Evolutionary conservation across 2,329 filamentous ascomycete genomes (phyloP).

Genomic region (Pseudofabraea citricarpa): DNA sequence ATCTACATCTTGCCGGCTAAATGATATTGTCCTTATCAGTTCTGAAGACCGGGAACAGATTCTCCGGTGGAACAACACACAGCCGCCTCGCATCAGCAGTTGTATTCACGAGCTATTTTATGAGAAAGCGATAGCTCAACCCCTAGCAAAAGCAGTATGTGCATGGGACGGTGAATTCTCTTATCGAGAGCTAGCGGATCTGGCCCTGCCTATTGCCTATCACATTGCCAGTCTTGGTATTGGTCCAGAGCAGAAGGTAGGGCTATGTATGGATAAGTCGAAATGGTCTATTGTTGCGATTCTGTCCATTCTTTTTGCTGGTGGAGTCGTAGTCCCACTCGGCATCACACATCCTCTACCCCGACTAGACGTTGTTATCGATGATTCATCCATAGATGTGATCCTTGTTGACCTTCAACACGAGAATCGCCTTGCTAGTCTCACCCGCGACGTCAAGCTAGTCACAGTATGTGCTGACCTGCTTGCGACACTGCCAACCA

Average conservation of each 20-base stretch:
- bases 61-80: background rate
- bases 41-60: slow-evolving; percentile 1
- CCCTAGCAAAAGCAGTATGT: slow-evolving; percentile 7
- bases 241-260: slow-evolving; percentile 10
- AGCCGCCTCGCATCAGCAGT: background rate
- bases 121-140: slow-evolving; percentile 1
- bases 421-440: background rate
- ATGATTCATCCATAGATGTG: background rate
- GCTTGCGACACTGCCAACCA: background rate
- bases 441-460: background rate
- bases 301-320: slow-evolving; percentile 22
- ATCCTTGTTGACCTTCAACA: slow-evolving; percentile 1
- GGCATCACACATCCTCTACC: slow-evolving; percentile 8
- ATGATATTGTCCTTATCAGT: slow-evolving; percentile 3
- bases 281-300: slow-evolving; percentile 21
- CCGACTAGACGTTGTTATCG: slow-evolving; percentile 1
- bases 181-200: slow-evolving; percentile 7
- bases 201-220: slow-evolving; percentile 4
- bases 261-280: slow-evolving; percentile 19
- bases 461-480: background rate
- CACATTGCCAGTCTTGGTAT: slow-evolving; percentile 7
- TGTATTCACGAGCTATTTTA: slow-evolving; percentile 8
- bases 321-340: slow-evolving; percentile 12
- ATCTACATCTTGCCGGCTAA: background rate
- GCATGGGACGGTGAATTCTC: slow-evolving; percentile 10